These are phyloP conservation scores for Flaveria sonorensis DNA, from an alignment of 129 eudicot species.

Conservation along the genomic window DNA sequence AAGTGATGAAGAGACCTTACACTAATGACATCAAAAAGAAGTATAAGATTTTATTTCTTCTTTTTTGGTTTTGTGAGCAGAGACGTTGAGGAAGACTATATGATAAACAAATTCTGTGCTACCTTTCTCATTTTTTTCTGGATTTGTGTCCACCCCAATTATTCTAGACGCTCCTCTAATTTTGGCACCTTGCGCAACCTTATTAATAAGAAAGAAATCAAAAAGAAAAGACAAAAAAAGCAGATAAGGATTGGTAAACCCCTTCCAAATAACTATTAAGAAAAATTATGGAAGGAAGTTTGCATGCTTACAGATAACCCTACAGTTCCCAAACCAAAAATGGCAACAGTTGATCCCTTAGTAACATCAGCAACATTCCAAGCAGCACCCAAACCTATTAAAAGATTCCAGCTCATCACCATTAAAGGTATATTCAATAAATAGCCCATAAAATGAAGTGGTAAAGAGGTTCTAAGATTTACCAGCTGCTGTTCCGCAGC, in stretches of 20 bases:
- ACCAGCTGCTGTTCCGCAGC: conserved; percentile 99
- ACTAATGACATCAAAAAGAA: not conserved
- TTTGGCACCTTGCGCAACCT: conserved; percentile 98
- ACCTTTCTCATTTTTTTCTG: conserved; percentile 77
- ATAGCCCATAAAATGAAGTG: not conserved
- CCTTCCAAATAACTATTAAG: not conserved
- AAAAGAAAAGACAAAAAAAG: not conserved
- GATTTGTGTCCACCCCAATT: conserved; percentile 82
- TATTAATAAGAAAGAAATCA: not conserved
- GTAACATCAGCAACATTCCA: conserved; percentile 90
- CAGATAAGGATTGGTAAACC: not conserved
- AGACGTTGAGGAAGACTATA: not conserved
- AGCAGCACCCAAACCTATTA: conserved; percentile 89
- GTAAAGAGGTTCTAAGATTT: not conserved
- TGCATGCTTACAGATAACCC: conserved; percentile 80
- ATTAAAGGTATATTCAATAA: not conserved
- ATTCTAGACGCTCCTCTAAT: conserved; percentile 85
- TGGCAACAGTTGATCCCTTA: conserved; percentile 75
- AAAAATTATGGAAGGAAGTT: conserved; percentile 1
- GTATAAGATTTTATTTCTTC: not conserved
- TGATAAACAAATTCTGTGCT: conserved; percentile 4
- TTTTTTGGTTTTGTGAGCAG: not conserved
- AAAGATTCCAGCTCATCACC: not conserved
- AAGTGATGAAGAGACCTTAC: conserved; percentile 11
- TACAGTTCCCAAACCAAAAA: conserved; percentile 98